Conservation (phyloP, 1,284 basidiomycete genomes). For the Ustilago shanxiensis region DNA sequence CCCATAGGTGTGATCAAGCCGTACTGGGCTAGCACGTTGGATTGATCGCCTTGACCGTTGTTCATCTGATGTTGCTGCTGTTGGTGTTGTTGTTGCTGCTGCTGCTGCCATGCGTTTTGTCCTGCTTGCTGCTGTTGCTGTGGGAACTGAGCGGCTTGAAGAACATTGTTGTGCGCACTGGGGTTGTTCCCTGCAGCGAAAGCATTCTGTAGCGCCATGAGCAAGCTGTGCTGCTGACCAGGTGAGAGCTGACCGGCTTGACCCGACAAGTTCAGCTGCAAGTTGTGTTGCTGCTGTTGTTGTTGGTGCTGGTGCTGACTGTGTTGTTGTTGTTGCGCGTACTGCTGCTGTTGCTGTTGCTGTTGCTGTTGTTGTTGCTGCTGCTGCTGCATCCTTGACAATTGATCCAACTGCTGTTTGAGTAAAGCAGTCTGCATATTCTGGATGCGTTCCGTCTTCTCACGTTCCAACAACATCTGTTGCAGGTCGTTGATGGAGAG, state of each 20-base stretch:
- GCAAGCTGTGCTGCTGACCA: constrained; percentile 46
- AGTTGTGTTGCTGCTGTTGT: constrained; percentile 20
- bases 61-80: constrained; percentile 20
- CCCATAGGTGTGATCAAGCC: constrained; percentile 62
- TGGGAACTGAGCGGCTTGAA: constrained; percentile 34
- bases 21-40: constrained; percentile 56
- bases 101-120: constrained; percentile 34
- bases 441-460: constrained; percentile 59
- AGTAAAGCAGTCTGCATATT: constrained; percentile 61
- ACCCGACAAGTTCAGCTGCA: constrained; percentile 24
- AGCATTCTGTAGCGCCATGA: constrained; percentile 44
- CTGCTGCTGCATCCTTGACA: constrained; percentile 45
- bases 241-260: constrained; percentile 40
- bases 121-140: constrained; percentile 19
- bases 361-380: constrained; percentile 21
- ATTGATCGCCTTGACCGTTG: constrained; percentile 22
- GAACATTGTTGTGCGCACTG: constrained; percentile 38
- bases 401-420: constrained; percentile 61
- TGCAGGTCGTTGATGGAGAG: constrained; percentile 54
- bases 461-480: constrained; percentile 56
- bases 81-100: constrained; percentile 31
- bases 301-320: too few relatives aligned
- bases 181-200: constrained; percentile 51
- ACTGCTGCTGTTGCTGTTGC: constrained; percentile 23
- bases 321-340: neutral